A percentile compares a stretch with the other conserved stretches of the same genome.
Evolutionary conservation across 2,329 filamentous ascomycete species (phyloP).

Genomic region (Xylariaceae sp.): DNA sequence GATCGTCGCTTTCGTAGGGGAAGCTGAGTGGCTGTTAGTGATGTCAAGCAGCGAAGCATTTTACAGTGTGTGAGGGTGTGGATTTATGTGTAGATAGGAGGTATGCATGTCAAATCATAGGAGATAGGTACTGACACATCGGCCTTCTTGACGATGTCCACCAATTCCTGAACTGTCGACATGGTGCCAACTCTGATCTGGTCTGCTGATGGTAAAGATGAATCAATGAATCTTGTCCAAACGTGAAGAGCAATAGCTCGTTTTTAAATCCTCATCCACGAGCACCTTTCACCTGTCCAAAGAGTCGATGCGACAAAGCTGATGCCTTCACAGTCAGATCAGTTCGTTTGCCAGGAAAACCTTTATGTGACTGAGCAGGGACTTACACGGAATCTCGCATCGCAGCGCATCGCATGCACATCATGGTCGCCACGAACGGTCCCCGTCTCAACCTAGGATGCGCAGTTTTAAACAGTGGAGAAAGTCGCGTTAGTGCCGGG

Average conservation of each 20-base stretch:
- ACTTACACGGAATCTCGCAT: background rate
- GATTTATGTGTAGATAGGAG: background rate
- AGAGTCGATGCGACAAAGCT: too few relatives aligned
- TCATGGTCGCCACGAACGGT: too few relatives aligned
- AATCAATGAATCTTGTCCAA: background rate
- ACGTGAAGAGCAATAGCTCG: background rate
- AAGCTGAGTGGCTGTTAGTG: constrained; percentile 50
- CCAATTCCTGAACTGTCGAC: constrained; percentile 33
- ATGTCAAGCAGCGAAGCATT: background rate
- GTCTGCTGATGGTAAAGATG: background rate
- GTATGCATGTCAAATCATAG: background rate
- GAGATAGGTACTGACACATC: constrained; percentile 41
- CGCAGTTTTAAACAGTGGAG: too few relatives aligned
- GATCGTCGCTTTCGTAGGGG: constrained; percentile 63
- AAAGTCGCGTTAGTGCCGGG: too few relatives aligned
- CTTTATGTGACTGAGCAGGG: background rate
- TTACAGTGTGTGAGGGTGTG: background rate
- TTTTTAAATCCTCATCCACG: background rate
- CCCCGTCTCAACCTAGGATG: too few relatives aligned
- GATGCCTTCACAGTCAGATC: too few relatives aligned
- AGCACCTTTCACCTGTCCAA: too few relatives aligned
- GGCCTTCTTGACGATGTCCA: constrained; percentile 50
- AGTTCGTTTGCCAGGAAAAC: too few relatives aligned
- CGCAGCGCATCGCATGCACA: background rate
- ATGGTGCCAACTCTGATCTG: constrained; percentile 1